Base-by-base conservation (phyloP, 306 rosid genomes). In the Trichosanthes cucumerina region DNA sequence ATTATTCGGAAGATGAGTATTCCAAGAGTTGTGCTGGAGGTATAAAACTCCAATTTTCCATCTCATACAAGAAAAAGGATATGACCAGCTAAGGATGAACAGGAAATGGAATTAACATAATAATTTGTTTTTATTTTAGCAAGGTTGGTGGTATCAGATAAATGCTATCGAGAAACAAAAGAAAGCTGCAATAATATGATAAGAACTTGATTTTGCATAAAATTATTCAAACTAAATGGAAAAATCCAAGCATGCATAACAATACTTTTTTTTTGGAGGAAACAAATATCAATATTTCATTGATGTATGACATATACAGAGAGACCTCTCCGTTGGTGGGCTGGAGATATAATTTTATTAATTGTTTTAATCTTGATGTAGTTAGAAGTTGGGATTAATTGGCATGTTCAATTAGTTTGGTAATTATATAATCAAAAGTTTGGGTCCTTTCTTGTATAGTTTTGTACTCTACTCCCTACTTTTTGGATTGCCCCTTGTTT, bases 1-100 rank as follows among this genome's bases (percentile, higher is more conserved):
- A 60, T 75, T 53, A 79, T 76, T 78, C 59, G 54, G 49, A 83
- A 41, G 36, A 33, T 11, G n/a, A 31, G 24, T 76, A 52, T 34
- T 76, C 34, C 79, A 36, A 33, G 52, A 56, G 38, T 19, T 64
- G 64, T 2, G 36, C 24, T 21, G 52, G 36, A 38, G 15, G 14
- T 38, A 57, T 57, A 76, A 24, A 60, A 26, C 70, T 77, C 41
- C 14, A 21, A 57, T 58, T 76, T 39, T 41, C 38, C 9, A 8
- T 72, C 59, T 47, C 43, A 47, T 28, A 72, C 59, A 72, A 47
- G 59, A 49, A 49, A 47, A 13, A 26, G 38, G 21, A 15, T 9
- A 49, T 38, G 18, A 28, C 49, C 49, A 72, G 34, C 10, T 49
- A 47, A 26, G 77, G 11, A 44, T 72, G 39, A 11, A 23, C 57